Base-by-base conservation (phyloP, 768 basidiomycete species). In the Porphyrellus cyaneotinctus region DNA sequence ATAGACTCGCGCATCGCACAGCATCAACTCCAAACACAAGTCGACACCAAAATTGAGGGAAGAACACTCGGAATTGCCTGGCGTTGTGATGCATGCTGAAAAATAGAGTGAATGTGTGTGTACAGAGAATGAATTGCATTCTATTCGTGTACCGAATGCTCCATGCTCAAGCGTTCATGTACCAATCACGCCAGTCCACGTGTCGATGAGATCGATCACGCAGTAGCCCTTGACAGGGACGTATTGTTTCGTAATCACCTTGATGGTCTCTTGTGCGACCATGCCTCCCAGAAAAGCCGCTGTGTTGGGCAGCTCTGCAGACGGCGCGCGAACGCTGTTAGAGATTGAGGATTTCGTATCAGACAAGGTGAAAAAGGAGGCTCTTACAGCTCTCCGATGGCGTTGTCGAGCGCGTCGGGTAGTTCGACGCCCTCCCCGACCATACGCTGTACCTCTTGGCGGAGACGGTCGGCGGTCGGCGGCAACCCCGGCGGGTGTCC, bases 211-310 rank as follows among this genome's bases (percentile, higher is more conserved):
- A 71, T 98, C 94, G 43, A 95, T 74, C 22, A 91, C 77, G 60
- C 88, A 90, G 58, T 86, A 87, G 14, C 91, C 90, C 55, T 87
- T 82, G 57, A 95, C 79, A 9, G 97, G 95, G 14, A 95, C 79
- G 66, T 99, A 99, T 70, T 99, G 97, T 62, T 83, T 85, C 52
- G 95, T 99, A 62, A 95, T 87, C 72, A 98, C 78, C 78, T 99
- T 98, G 78, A 98, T 98, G 7, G 85, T 84, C 66, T 99, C 97
- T 61, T 99, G 97, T 23, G 95, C 93, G 18, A 97, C 87, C 32
- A 98, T 70, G 3, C 97, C 97, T 2, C 97, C 97, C 1, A 97
- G 74, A 63, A 98, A 83, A 2, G 95, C 95, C 0, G 95, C 91
- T 2, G 86, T 94, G 58, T 94, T 98, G 7, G 95, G 95, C 4